A percentile compares a stretch with the other conserved stretches of the same genome.
phyloP scores from a whole-genome alignment of 176 grass and related monocot species.

The Phoenix dactylifera region DNA sequence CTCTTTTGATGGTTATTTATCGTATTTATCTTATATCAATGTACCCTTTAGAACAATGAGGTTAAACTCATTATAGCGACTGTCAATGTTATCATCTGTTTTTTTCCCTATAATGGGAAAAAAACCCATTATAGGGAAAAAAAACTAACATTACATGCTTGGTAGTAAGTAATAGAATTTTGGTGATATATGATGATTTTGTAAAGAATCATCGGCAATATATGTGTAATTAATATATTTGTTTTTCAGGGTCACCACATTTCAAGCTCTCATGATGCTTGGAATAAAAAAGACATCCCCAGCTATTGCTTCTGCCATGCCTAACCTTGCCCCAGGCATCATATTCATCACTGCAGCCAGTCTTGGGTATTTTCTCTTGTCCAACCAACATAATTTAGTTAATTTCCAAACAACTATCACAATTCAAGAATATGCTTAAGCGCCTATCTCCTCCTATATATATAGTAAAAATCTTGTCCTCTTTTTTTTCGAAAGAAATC shows the following conservation, averaged over 20 bases:
- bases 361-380: slow-evolving; percentile 27
- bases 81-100: too few relatives aligned
- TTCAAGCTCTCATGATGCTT: slow-evolving; percentile 52
- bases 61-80: too few relatives aligned
- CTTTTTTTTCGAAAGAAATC: too few relatives aligned
- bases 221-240: slow-evolving; percentile 1
- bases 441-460: too few relatives aligned
- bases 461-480: too few relatives aligned
- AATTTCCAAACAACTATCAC: background rate
- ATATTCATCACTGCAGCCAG: slow-evolving; percentile 56
- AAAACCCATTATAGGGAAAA: too few relatives aligned
- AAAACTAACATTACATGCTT: too few relatives aligned
- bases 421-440: background rate
- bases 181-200: background rate
- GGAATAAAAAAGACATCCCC: slow-evolving; percentile 76
- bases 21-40: too few relatives aligned
- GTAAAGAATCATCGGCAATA: background rate
- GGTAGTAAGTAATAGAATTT: background rate
- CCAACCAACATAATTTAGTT: background rate
- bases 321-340: slow-evolving; percentile 60
- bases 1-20: too few relatives aligned
- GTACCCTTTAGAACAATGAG: too few relatives aligned
- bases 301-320: slow-evolving; percentile 58
- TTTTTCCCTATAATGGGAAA: too few relatives aligned
- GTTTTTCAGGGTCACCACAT: slow-evolving; percentile 28